phyloP scores from a whole-genome alignment of 768 basidiomycete species.

The Cystobasidium tubakii region DNA sequence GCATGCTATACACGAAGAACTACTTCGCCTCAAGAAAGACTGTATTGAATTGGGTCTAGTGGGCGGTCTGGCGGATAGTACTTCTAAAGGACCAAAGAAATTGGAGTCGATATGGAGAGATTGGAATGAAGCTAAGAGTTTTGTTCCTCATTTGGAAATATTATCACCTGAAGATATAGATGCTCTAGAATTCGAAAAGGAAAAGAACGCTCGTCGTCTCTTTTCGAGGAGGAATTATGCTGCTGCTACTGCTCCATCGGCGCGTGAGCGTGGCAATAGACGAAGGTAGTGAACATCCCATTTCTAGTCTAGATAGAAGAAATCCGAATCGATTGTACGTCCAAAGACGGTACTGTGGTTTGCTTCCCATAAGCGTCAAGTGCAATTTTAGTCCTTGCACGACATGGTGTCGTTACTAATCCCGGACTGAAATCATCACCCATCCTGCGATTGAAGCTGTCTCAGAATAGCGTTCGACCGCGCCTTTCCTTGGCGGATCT shows the following conservation, averaged over 20 bases:
- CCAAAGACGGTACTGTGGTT: no score
- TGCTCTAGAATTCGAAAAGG: constrained; percentile 19
- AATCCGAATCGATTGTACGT: no score
- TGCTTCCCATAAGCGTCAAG: no score
- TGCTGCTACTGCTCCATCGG: neutral
- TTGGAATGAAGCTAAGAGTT: constrained; percentile 87
- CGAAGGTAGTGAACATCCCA: neutral
- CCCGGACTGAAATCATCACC: no score
- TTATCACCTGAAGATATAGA: constrained; percentile 81
- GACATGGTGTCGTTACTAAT: no score
- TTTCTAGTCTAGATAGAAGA: no score
- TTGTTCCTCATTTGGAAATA: constrained; percentile 78
- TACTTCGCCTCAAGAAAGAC: constrained; percentile 90
- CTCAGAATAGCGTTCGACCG: no score
- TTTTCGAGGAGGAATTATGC: neutral
- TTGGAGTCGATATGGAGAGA: constrained; percentile 89
- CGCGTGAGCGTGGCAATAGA: neutral
- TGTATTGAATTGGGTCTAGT: constrained; percentile 90
- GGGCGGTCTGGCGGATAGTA: constrained; percentile 57
- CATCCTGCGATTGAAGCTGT: no score
- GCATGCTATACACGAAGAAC: constrained; percentile 89
- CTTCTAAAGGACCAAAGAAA: constrained; percentile 66
- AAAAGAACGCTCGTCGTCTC: constrained; percentile 5
- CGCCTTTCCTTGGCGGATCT: no score
- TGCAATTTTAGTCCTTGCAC: no score